Conservation (phyloP, 2,329 filamentous ascomycete species). For the Fusarium sp. region DNA sequence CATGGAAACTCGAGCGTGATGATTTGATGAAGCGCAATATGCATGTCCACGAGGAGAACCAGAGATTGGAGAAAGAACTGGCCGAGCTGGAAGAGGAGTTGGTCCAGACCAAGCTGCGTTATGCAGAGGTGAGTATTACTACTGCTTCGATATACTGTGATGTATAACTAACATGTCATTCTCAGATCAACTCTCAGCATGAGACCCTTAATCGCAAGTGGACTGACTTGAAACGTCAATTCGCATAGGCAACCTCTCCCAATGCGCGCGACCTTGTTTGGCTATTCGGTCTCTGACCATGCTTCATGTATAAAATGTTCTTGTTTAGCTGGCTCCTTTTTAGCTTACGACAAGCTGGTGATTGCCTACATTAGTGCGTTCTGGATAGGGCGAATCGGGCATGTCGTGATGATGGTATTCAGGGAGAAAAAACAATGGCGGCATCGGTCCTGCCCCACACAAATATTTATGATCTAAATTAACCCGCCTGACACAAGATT, state of each 20-base stretch:
- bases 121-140: conserved; percentile 84
- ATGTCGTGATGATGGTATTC: conserved; percentile 41
- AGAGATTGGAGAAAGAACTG: conserved; percentile 87
- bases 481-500: conserved; percentile 10
- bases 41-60: conserved; percentile 94
- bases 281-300: conserved; percentile 17
- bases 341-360: conserved; percentile 15
- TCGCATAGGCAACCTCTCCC: conserved; percentile 53
- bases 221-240: conserved; percentile 76
- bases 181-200: conserved; percentile 76
- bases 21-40: conserved; percentile 91
- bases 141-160: neutral
- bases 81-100: conserved; percentile 91
- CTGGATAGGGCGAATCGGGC: conserved; percentile 30
- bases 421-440: conserved; percentile 23
- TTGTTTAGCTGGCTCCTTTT: conserved; percentile 28
- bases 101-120: conserved; percentile 93
- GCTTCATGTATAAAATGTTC: conserved; percentile 48
- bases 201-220: conserved; percentile 82
- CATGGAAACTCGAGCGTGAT: conserved; percentile 87
- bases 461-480: conserved; percentile 28
- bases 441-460: conserved; percentile 37
- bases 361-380: conserved; percentile 17
- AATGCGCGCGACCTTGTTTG: conserved; percentile 21
- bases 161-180: conserved; percentile 26